Evolutionary conservation across 352 stramenopile species (phyloP), one percentile per base, ranked within the genome.

Genomic region (Globisporangium echinulatum): DNA sequence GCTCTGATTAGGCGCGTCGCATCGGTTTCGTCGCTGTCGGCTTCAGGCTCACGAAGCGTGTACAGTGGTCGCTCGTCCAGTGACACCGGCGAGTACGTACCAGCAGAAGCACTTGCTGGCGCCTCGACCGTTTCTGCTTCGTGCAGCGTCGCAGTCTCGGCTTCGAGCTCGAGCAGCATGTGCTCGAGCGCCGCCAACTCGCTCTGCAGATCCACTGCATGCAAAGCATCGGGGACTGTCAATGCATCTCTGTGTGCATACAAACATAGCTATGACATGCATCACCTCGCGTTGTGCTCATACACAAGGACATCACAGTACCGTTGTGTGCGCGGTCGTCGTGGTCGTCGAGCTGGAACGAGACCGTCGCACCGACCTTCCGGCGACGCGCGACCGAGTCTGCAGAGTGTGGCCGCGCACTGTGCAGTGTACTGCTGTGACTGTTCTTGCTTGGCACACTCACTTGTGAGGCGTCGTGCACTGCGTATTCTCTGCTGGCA

Each of bases 161-260:
- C 65, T 58, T 78, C 69, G 7, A 81, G 54, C 17, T 74, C 67
- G 51, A 52, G 61, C 42, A 81, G 46, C 72, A 81, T 81, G 33
- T 38, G 63, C 62, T 81, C 72, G 36, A 81, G 61, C 62, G 71
- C 55, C 5, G 68, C 67, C 48, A 81, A 58, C 62, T 81, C 70
- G 0, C 61, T 55, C 44, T 76, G 70, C n/a, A 81, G 37, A 17
- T 47, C 65, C 4, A 56, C 70, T 62, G 25, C 7, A 1, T 25
- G 25, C 25, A 25, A 25, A 25, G 25, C 25, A 2, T 25, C 25
- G 25, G 25, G 25, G 25, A 25, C 25, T 25, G 25, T 25, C 25
- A 25, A 25, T 25, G 25, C 25, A 25, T 25, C 25, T 25, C 25
- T 25, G 25, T 25, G 25, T 25, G 25, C 25, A 11, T 17, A 5